A percentile compares a stretch with the other conserved stretches of the same genome.
Evolutionary conservation across 2,329 filamentous ascomycete genomes (phyloP).

Genomic region (Ascochyta koolunga): DNA sequence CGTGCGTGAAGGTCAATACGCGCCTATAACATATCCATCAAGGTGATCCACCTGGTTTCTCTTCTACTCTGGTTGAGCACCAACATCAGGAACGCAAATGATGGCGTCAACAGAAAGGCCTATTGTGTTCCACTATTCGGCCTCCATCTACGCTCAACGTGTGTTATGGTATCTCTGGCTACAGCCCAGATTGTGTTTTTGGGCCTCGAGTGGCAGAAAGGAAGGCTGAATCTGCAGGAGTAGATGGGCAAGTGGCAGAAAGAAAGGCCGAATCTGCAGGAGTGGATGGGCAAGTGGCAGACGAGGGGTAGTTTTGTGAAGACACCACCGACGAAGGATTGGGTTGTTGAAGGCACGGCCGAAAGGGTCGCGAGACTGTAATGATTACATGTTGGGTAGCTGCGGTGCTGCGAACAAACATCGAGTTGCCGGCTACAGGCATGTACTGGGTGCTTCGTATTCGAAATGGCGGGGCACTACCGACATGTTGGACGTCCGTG

Average conservation of each 20-base stretch:
- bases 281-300: conserved; percentile 36
- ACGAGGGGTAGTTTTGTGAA: conserved; percentile 25
- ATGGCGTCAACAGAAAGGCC: conserved; percentile 51
- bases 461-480: too few relatives aligned
- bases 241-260: conserved; percentile 36
- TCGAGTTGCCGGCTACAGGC: too few relatives aligned
- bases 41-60: background rate
- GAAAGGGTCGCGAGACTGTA: conserved; percentile 16
- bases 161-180: conserved; percentile 72
- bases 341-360: conserved; percentile 5
- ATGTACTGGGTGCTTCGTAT: too few relatives aligned
- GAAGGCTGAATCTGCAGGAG: conserved; percentile 23
- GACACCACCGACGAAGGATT: conserved; percentile 28
- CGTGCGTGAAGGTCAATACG: background rate
- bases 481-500: background rate
- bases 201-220: conserved; percentile 26
- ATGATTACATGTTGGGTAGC: too few relatives aligned
- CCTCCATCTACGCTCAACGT: conserved; percentile 68
- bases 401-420: too few relatives aligned
- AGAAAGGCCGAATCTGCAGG: conserved; percentile 22
- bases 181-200: conserved; percentile 16
- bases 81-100: background rate
- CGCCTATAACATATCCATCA: background rate
- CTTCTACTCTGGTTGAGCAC: background rate
- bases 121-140: conserved; percentile 69